Evolutionary conservation across 768 basidiomycete species (phyloP), one percentile per base, ranked within the genome.

Genomic region (Amanita rimosa): DNA sequence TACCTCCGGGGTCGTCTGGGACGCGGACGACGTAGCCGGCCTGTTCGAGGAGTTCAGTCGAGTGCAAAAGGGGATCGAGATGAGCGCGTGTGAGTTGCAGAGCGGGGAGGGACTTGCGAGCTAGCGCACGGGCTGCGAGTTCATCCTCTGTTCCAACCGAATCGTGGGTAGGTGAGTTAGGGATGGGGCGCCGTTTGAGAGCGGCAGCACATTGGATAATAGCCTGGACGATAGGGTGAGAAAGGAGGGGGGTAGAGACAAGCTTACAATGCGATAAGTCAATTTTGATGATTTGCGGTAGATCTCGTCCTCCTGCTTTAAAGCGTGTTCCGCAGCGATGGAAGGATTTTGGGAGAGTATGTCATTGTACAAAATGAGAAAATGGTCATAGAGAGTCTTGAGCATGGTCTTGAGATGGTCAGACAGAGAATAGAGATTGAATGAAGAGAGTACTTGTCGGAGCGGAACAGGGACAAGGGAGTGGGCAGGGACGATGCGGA

Each of bases 61-160:
- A 66, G 53, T 90, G 70, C 47, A 87, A 54, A 39, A 85, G 71
- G 5, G 75, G 69, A 49, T 79, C 67, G 29, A 95, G 67, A 16
- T 73, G 60, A 3, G 67, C 58, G 3, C 66, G 65, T 0, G 81
- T 76, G 49, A 90, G 67, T 27, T 62, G 69, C 9, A 86, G 67
- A 4, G 73, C 62, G 19, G 76, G 58, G 4, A 83, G 58, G 26
- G 76, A 64, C 55, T 79, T 79, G 45, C 69, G 71, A 14, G 73
- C 68, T 54, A 81, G 79, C 31, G 61, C 65, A 26, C 83, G 82
- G 4, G 70, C 67, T 4, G 67, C 64, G 17, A 86, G 62, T 8
- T 88, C 79, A 0, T 64, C 74, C 38, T 86, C 81, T 0, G 86
- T 90, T 16, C 90, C 90, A 14, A 93, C 80, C 16, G 87, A 90